These are phyloP conservation scores for Bimuria novae-zelandiae DNA, from an alignment of 2,329 filamentous ascomycete genomes.

Conservation along the genomic window DNA sequence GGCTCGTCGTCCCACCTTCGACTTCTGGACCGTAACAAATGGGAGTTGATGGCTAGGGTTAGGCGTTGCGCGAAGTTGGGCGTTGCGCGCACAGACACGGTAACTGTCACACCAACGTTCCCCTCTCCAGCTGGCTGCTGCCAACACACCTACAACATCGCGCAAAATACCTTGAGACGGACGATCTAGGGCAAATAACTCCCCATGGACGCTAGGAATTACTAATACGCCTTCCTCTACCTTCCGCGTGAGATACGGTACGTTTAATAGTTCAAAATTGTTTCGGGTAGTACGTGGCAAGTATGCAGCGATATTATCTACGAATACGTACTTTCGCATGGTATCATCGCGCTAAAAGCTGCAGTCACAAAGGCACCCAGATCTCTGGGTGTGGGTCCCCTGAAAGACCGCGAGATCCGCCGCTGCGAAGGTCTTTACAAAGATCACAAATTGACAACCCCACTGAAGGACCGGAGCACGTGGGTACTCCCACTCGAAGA, in stretches of 20 bases:
- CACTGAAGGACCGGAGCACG: neutral
- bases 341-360: neutral
- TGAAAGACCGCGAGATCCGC: neutral
- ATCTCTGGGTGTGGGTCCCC: neutral
- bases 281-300: neutral
- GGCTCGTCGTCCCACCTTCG: too few species aligned
- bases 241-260: conserved; percentile 2
- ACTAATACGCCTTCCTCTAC: neutral
- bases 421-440: neutral
- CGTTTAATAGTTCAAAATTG: neutral
- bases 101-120: too few species aligned
- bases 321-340: neutral
- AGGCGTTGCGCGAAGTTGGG: too few species aligned
- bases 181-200: neutral
- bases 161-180: neutral
- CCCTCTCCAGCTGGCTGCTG: too few species aligned
- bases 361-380: neutral
- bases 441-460: neutral
- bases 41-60: too few species aligned
- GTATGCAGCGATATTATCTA: neutral
- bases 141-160: neutral
- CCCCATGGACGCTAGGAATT: neutral
- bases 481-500: neutral
- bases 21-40: too few species aligned
- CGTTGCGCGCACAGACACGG: too few species aligned